Evolutionary conservation across 768 basidiomycete species (phyloP).

Genomic region (Rubroboletus pulcherrimus): DNA sequence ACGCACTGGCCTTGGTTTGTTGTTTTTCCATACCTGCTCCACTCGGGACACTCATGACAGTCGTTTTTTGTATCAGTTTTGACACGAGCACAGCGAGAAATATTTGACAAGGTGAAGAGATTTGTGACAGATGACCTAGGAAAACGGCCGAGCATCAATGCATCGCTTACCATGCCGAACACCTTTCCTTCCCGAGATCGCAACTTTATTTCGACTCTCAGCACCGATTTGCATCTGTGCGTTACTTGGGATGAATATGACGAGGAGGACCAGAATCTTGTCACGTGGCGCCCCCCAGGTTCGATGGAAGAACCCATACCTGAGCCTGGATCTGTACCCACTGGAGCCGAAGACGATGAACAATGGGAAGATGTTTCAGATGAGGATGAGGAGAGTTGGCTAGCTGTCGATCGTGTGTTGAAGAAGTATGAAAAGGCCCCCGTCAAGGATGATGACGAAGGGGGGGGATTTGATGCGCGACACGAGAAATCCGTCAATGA

Average conservation of each 20-base stretch:
- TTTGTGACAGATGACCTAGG: slow-evolving; percentile 58
- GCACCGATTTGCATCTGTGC: slow-evolving; percentile 70
- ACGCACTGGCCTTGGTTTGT: slow-evolving; percentile 62
- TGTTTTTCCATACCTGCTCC: not conserved
- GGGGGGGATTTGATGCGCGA: slow-evolving; percentile 73
- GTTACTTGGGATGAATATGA: slow-evolving; percentile 95
- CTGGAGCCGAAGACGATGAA: slow-evolving; percentile 47
- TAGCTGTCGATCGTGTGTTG: slow-evolving; percentile 79
- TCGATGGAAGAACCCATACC: slow-evolving; percentile 34
- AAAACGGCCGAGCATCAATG: slow-evolving; percentile 26
- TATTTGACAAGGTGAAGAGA: slow-evolving; percentile 73
- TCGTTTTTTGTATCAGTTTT: slow-evolving; percentile 45
- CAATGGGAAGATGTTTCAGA: slow-evolving; percentile 50
- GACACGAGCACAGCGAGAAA: slow-evolving; percentile 66
- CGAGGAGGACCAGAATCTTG: slow-evolving; percentile 73
- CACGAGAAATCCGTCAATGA: slow-evolving; percentile 68
- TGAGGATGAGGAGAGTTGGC: slow-evolving; percentile 61
- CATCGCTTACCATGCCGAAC: slow-evolving; percentile 67
- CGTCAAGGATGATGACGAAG: slow-evolving; percentile 65
- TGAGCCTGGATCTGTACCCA: slow-evolving; percentile 32
- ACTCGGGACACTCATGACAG: not conserved
- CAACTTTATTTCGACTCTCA: slow-evolving; percentile 71
- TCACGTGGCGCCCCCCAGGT: slow-evolving; percentile 62
- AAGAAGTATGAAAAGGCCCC: slow-evolving; percentile 86
- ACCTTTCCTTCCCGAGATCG: slow-evolving; percentile 77